Evolutionary conservation across 2,329 filamentous ascomycete genomes (phyloP), one percentile per base, ranked within the genome.

Genomic region (Trichoderma lentiforme): DNA sequence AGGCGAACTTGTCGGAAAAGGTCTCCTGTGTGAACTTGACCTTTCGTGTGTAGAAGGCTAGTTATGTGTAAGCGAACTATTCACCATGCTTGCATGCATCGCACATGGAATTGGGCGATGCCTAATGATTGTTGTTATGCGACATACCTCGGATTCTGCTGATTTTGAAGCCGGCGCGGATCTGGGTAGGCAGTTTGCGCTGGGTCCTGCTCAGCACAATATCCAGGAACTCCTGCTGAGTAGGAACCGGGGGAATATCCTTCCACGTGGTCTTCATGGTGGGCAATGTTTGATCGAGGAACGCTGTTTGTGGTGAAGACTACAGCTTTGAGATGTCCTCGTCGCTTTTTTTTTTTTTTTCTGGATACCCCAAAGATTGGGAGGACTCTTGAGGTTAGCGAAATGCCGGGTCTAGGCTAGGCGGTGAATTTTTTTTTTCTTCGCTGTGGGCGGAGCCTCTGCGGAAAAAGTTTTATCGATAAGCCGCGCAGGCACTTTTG

Each of bases 1-100:
- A 89, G 76, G 90, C 90, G 76, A 99, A 90, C 84, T 98, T 98
- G 82, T 99, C 96, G 75, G 91, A 91, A 83, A 98, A 98, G 56
- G 95, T 98, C 85, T 99, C 96, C 80, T 95, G 92, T 6, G 96
- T 98, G 84, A 94, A 99, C 84, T 98, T 98, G 87, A 98, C 95
- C 84, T 98, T 98, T 82, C 96, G 88, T 60, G 95, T 98, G 83
- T 98, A 98, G 85, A 98, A 98, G 64, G 90, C 92, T 91, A 76
- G 5, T 11, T 30, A 21, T 34, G n/a, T 24, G 60, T 58, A n/a
- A 57, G 68, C 57, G 9, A 51, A 4, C 47, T 21, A 53, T 24
- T 56, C 28, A 47, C 7, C 30, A 24, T 56, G 2, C 21, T 7
- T 4, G 11, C 39, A 43, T 12, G 1, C n/a, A 21, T 34, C 7